phyloP scores from a whole-genome alignment of 805 yeast species.

The Lipomyces spencermartinsiae region DNA sequence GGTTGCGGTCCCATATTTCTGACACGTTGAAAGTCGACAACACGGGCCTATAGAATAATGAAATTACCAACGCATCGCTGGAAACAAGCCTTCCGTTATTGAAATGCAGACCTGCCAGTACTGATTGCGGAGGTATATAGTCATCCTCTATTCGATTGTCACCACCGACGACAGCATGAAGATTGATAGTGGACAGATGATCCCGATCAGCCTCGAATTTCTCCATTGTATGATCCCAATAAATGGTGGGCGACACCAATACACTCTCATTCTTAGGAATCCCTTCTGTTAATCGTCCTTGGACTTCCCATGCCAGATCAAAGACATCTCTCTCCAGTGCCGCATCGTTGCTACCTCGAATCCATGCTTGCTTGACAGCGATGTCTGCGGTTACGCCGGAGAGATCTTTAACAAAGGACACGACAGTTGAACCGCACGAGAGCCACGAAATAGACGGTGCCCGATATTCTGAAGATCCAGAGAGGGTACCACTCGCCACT shows the following conservation, averaged over 20 bases:
- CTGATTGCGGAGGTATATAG: conserved; percentile 5
- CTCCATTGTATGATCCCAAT: conserved; percentile 51
- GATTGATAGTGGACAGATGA: conserved; percentile 50
- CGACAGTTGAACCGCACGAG: conserved; percentile 4
- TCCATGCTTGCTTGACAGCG: conserved; percentile 48
- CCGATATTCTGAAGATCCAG: not conserved
- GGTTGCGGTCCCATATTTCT: conserved; percentile 17
- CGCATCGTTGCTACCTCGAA: conserved; percentile 43
- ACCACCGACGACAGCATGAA: not conserved
- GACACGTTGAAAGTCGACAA: not conserved
- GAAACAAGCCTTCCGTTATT: conserved; percentile 11
- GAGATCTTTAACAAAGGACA: not conserved
- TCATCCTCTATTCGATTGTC: not conserved
- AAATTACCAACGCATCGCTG: conserved; percentile 14
- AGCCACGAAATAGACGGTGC: not conserved
- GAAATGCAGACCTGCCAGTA: conserved; percentile 8
- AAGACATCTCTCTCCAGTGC: conserved; percentile 50
- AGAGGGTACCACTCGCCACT: conserved; percentile 35
- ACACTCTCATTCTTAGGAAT: conserved; percentile 38
- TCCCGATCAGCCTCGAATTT: conserved; percentile 46
- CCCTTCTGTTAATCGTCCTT: conserved; percentile 45
- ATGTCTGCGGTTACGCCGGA: conserved; percentile 38
- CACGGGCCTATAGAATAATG: conserved; percentile 11
- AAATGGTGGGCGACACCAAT: conserved; percentile 50
- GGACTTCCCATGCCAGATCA: conserved; percentile 48